These are phyloP conservation scores for Ceratobasidium sp. DNA, from an alignment of 1,284 basidiomycete genomes.

Conservation along the genomic window DNA sequence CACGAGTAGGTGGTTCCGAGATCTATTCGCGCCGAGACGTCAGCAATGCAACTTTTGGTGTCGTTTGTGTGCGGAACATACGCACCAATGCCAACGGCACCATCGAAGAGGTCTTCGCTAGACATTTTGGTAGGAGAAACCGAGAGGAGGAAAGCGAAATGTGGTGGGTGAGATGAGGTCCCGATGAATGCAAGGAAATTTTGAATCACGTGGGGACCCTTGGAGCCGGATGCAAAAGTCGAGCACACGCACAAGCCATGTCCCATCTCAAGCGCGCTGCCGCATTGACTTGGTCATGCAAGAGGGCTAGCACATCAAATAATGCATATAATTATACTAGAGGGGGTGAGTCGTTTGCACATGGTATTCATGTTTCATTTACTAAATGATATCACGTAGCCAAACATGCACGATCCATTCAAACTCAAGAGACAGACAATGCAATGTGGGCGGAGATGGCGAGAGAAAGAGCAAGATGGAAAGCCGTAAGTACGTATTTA, in stretches of 20 bases:
- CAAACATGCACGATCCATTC: conserved; percentile 8
- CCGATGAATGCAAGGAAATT: conserved; percentile 31
- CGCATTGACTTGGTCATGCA: background rate
- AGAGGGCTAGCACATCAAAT: background rate
- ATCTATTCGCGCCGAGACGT: conserved; percentile 40
- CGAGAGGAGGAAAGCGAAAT: conserved; percentile 47
- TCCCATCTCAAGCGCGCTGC: conserved; percentile 5
- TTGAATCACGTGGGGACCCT: conserved; percentile 34
- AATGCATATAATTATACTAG: background rate
- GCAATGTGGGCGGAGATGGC: conserved; percentile 44
- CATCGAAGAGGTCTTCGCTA: conserved; percentile 90
- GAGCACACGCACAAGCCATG: conserved; percentile 26
- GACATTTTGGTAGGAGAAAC: conserved; percentile 66
- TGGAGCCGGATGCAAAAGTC: conserved; percentile 38
- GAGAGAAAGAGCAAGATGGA: conserved; percentile 54
- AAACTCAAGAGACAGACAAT: conserved; percentile 26
- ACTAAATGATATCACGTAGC: background rate
- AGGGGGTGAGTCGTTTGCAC: background rate
- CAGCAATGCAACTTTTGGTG: conserved; percentile 23
- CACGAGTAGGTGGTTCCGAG: conserved; percentile 86
- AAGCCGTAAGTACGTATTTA: conserved; percentile 41
- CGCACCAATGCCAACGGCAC: conserved; percentile 89
- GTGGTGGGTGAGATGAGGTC: conserved; percentile 47
- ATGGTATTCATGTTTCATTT: background rate
- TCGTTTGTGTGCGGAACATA: conserved; percentile 39